Base-by-base conservation (phyloP, 176 grass and related monocot genomes). In the Eragrostis nindensis region DNA sequence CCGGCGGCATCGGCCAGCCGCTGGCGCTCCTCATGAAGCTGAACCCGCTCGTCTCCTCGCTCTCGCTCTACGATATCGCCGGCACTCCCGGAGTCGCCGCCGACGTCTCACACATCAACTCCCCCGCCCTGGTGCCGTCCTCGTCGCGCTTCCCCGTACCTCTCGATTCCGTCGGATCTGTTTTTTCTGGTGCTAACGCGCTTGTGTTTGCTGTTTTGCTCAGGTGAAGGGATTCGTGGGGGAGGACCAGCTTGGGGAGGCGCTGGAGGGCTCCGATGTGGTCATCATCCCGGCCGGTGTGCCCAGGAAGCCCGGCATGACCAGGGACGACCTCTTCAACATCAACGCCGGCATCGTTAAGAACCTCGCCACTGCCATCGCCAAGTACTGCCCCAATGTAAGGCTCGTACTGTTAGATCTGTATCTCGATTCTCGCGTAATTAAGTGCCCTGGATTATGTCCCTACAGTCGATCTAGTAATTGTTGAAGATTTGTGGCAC, bases 341-440 rank as follows among this genome's bases (percentile, higher is more conserved):
- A 94, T 94, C 83, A 94, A 94, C 87, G 92, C 89, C 0, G 76
- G 86, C 46, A 94, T 94, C 30, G 92, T 94, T 21, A 91, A 91
- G 83, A 73, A 12, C 1, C 87, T 89, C 66, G 76, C 78, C 48
- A 76, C 80, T 29, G 92, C 86, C 26, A 87, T 94, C 70, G 80
- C 88, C 8, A 87, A 84, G 83, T 46, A 91, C 73, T 90, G 88
- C 75, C 92, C 92, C 61, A 87, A 91, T 61, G 92, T 89, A 89
- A 71, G 82, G 10, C 24, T 60, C 38, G 26, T 9, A 45, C n/a
- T 22, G 8, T 27, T 74, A 14, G 17, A 53, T 68, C 60, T 67
- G 38, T 56, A 11, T 36, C 48, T 63, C 26, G 13, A 63, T 63
- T 30, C 61, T 43, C 7, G 0, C 4, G 6, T 79, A 32, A 38